Base-by-base conservation (phyloP, 1,284 basidiomycete species). In the Pseudozyma sp. region DNA sequence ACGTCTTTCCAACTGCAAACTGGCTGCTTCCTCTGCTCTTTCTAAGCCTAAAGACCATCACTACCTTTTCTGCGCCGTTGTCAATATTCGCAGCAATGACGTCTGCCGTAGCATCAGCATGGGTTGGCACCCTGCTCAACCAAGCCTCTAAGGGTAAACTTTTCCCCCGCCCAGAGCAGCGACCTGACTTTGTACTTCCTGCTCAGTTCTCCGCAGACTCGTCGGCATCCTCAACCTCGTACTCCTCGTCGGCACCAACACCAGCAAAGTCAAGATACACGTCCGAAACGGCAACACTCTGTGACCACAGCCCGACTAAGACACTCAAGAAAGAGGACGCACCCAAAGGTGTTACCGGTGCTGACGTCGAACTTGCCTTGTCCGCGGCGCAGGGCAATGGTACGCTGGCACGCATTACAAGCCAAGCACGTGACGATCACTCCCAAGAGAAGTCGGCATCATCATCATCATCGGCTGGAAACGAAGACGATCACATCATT, bases 401-500 rank as follows among this genome's bases (percentile, higher is more conserved):
- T 42, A 47, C 56, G 0, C 5, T 63, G 1, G 52, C 56, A 16
- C 52, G 51, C 19, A 35, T 59, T 47, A 48, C 50, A 21, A 58
- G 50, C 49, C 59, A 58, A 21, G 43, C 44, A 19, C 49, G 40
- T 8, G 42, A 52, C 9, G 9, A 8, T 13, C 9, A 10, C 1
- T 9, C 31, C 14, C 18, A 7, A 10, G 52, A 64, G 39, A 54
- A 59, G 39, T 9, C 51, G 1, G 1, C 36, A 16, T 18, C 42
- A 16, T n/a, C 40, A 18, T 48, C 50, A 25, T 43, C 52, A 7
- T 19, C 54, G 7, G 11, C 12, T 3, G 31, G 38, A 45, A 51
- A 34, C 55, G 39, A 21, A 2, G 54, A 70, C 44, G 19, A 49
- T n/a, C 54, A 59, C 50, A 53, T 56, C 53, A 50, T 90, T 18